Percentiles rank a stretch among this genome's conserved stretches.
Conservation (phyloP, 192 early-diverging fungal genomes). For the Coemansia sp. region DNA sequence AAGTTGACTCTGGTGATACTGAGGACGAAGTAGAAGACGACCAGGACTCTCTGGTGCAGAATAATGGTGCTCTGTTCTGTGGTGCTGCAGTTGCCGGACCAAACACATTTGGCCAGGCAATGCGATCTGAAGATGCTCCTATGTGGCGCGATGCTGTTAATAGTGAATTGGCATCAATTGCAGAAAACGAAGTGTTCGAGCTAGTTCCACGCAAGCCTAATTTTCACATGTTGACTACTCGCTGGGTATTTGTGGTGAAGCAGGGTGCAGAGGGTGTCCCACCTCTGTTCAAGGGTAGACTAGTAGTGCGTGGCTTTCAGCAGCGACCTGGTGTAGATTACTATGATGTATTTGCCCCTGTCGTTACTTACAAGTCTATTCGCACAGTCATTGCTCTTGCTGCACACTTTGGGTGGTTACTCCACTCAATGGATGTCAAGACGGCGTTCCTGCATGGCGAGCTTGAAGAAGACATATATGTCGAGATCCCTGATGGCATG, state of each 20-base stretch:
- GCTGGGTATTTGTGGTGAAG: conserved; percentile 31
- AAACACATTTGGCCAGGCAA: background rate
- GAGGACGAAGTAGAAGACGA: background rate
- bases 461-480: conserved; percentile 14
- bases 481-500: conserved; percentile 12
- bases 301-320: conserved; percentile 28
- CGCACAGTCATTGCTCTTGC: conserved; percentile 18
- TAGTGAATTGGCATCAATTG: conserved; percentile 9
- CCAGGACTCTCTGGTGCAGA: background rate
- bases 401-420: conserved; percentile 11
- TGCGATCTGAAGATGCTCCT: background rate
- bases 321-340: conserved; percentile 25
- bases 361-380: conserved; percentile 27
- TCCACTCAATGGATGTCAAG: conserved; percentile 24
- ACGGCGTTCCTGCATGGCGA: conserved; percentile 20
- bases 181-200: conserved; percentile 8
- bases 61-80: conserved; percentile 1
- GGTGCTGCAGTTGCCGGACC: background rate
- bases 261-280: conserved; percentile 2
- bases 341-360: conserved; percentile 32
- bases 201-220: conserved; percentile 8
- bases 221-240: background rate
- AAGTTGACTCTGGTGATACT: background rate
- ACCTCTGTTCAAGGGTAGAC: conserved; percentile 22
- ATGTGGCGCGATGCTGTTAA: conserved; percentile 9